Percentiles rank a stretch among this genome's conserved stretches.
These are phyloP conservation scores for Fusarium subtropicale DNA, from an alignment of 2,329 filamentous ascomycete genomes.

Conservation along the genomic window DNA sequence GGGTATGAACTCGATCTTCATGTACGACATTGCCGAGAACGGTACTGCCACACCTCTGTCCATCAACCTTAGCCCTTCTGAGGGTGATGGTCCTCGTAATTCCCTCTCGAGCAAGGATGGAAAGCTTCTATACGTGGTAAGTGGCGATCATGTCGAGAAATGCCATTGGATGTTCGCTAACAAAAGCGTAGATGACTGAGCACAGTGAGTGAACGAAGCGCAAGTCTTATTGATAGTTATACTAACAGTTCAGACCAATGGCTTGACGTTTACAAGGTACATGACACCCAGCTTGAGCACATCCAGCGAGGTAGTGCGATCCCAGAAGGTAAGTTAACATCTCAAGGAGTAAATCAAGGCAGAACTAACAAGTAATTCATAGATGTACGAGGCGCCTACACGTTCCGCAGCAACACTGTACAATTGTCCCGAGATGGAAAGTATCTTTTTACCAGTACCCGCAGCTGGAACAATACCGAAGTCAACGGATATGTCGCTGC, in stretches of 20 bases:
- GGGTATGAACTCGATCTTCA: conserved; percentile 10
- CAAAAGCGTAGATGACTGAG: not conserved
- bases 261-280: conserved; percentile 2
- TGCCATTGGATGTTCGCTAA: not conserved
- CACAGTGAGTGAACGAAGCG: not conserved
- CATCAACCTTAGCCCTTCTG: conserved; percentile 2
- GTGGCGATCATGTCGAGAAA: fast-evolving
- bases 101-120: conserved; percentile 7
- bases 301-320: conserved; percentile 6
- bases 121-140: conserved; percentile 12
- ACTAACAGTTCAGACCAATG: conserved; percentile 1
- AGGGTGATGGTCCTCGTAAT: conserved; percentile 10
- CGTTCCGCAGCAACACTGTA: conserved; percentile 12
- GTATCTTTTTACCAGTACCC: conserved; percentile 3
- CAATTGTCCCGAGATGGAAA: conserved; percentile 11
- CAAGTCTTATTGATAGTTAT: no score
- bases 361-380: not conserved
- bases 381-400: not conserved
- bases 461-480: conserved; percentile 12
- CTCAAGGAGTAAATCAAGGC: fast-evolving
- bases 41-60: conserved; percentile 1
- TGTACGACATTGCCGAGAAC: conserved; percentile 16
- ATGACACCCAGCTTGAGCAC: not conserved
- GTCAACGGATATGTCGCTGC: conserved; percentile 8
- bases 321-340: not conserved